These are phyloP conservation scores for Ceratonia siliqua DNA, from an alignment of 306 rosid genomes.

Conservation along the genomic window DNA sequence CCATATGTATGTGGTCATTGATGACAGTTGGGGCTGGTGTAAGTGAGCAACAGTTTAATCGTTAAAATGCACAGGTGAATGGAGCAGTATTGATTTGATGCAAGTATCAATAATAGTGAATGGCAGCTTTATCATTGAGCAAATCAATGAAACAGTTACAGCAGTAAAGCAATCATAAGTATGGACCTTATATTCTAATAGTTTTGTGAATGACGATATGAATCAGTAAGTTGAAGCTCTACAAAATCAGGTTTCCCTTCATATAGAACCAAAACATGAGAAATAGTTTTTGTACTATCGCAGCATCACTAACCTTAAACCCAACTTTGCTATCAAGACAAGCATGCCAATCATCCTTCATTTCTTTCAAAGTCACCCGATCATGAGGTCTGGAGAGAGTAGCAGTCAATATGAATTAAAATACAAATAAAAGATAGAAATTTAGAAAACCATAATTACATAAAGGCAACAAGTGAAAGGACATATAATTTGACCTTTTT, in stretches of 20 bases:
- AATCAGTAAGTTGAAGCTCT: conserved; percentile 10
- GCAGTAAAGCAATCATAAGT: neutral
- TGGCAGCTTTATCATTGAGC: neutral
- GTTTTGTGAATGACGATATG: conserved; percentile 6
- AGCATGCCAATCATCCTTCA: conserved; percentile 93
- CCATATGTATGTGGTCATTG: neutral
- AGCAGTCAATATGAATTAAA: conserved; percentile 26
- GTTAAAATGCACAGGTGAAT: conserved; percentile 19
- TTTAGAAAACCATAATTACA: conserved; percentile 11
- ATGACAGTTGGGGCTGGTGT: conserved; percentile 10
- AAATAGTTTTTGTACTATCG: neutral
- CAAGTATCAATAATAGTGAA: neutral
- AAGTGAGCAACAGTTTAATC: conserved; percentile 12
- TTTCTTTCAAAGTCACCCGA: conserved; percentile 81
- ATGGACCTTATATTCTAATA: neutral
- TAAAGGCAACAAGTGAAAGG: too few species aligned
- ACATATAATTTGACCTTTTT: too few species aligned
- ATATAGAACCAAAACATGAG: conserved; percentile 19
- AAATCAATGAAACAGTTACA: neutral
- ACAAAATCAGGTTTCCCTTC: neutral
- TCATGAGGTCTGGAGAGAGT: conserved; percentile 78
- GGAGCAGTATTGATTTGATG: conserved; percentile 14
- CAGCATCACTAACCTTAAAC: conserved; percentile 69
- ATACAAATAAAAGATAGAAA: neutral
- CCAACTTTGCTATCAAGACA: conserved; percentile 98